phyloP scores from a whole-genome alignment of 2,329 filamentous ascomycete genomes.

The Aspergillus fumigatiaffinis region DNA sequence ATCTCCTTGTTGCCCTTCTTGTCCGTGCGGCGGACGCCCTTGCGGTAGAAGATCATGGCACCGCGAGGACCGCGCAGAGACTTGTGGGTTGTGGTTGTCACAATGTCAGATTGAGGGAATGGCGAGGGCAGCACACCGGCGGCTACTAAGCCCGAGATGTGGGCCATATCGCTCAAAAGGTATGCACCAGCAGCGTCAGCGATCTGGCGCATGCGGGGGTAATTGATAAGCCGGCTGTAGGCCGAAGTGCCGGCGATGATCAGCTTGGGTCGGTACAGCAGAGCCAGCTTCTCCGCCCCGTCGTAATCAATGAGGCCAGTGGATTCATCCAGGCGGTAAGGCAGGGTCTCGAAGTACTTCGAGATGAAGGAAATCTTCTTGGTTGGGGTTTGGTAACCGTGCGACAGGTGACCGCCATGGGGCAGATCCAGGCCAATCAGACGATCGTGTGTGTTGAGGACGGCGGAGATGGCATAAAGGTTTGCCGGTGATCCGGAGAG shows the following conservation, averaged over 20 bases:
- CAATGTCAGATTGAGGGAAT: constrained; percentile 88
- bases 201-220: constrained; percentile 91
- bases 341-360: constrained; percentile 98
- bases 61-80: constrained; percentile 94
- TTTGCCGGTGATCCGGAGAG: constrained; percentile 76
- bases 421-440: constrained; percentile 96
- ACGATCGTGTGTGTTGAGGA: constrained; percentile 92
- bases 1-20: constrained; percentile 86
- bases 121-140: constrained; percentile 90
- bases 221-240: constrained; percentile 98
- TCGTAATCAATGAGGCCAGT: constrained; percentile 98
- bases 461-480: constrained; percentile 83
- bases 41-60: constrained; percentile 99
- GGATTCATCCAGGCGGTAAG: constrained; percentile 71
- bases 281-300: constrained; percentile 80
- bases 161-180: constrained; percentile 95
- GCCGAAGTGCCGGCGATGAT: constrained; percentile 95
- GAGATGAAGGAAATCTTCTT: constrained; percentile 98
- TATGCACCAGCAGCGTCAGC: constrained; percentile 92
- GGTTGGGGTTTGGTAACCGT: constrained; percentile 94
- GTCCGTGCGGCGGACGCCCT: constrained; percentile 86
- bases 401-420: constrained; percentile 89
- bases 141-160: constrained; percentile 94
- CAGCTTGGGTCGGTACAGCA: constrained; percentile 91
- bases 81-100: constrained; percentile 99